Percentiles rank a stretch among this genome's conserved stretches.
These are phyloP conservation scores for Aspergillus quadricinctus DNA, from an alignment of 2,329 filamentous ascomycete species.

Conservation along the genomic window DNA sequence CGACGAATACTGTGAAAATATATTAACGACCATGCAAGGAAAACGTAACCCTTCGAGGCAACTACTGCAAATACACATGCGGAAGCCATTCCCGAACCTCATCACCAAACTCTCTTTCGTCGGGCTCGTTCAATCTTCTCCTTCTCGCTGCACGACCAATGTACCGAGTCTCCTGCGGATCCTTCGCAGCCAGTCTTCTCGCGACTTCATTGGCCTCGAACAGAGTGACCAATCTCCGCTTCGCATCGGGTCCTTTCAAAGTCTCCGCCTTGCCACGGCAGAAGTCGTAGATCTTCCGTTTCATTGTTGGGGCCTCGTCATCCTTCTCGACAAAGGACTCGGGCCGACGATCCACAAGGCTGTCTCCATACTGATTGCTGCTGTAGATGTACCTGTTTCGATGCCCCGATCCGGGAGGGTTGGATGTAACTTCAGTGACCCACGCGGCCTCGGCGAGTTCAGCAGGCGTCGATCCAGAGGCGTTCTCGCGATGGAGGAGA, in stretches of 20 bases:
- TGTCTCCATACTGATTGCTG: not conserved
- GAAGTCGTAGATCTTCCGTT: slow-evolving; percentile 32
- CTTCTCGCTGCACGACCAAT: too few relatives aligned
- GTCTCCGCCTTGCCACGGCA: slow-evolving; percentile 23
- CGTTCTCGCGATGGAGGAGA: slow-evolving; percentile 67
- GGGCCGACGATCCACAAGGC: not conserved
- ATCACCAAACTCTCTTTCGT: too few relatives aligned
- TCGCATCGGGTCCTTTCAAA: slow-evolving; percentile 24
- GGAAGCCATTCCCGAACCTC: too few relatives aligned
- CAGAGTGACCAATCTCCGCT: slow-evolving; percentile 53
- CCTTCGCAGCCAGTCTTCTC: slow-evolving; percentile 39
- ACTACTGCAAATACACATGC: too few relatives aligned
- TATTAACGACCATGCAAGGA: too few relatives aligned
- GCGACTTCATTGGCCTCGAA: slow-evolving; percentile 60
- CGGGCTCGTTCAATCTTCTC: too few relatives aligned
- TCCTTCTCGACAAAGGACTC: slow-evolving; percentile 7
- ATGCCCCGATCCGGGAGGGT: slow-evolving; percentile 6
- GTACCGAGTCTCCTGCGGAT: not conserved
- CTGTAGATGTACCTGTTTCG: not conserved
- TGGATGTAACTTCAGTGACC: slow-evolving; percentile 18
- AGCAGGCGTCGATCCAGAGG: slow-evolving; percentile 67
- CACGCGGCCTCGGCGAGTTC: slow-evolving; percentile 45
- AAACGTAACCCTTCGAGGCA: too few relatives aligned
- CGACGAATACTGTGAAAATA: too few relatives aligned
- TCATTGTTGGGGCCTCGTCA: slow-evolving; percentile 2